These are phyloP conservation scores for Sporisorium reilianum DNA, from an alignment of 1,284 basidiomycete genomes.

Conservation along the genomic window DNA sequence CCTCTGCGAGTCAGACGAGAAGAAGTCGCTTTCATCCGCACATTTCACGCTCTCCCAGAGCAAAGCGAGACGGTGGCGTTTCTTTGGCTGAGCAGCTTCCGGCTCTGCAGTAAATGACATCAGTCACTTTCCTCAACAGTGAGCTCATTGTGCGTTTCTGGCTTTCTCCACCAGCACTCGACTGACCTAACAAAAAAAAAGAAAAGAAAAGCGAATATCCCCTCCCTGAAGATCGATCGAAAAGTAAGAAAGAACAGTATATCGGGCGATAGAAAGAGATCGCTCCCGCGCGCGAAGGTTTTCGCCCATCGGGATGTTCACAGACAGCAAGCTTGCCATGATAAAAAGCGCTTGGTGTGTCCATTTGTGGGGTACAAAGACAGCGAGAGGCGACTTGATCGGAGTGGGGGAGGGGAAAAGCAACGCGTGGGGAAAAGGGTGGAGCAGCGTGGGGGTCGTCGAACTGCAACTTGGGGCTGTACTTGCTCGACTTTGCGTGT, in stretches of 20 bases:
- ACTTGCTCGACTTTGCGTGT: too few species aligned
- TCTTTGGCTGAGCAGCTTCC: background rate
- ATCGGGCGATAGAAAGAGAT: too few species aligned
- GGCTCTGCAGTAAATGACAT: background rate
- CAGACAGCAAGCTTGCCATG: too few species aligned
- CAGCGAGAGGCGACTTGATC: constrained; percentile 12
- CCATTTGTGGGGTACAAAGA: background rate
- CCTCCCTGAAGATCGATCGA: too few species aligned
- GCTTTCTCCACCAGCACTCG: background rate
- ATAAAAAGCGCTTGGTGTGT: too few species aligned
- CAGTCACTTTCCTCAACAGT: background rate
- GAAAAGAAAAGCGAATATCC: too few species aligned
- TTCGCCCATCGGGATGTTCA: too few species aligned
- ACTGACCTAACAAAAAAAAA: too few species aligned
- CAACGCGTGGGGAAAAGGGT: constrained; percentile 10
- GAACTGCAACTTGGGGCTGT: background rate
- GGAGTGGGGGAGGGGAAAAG: constrained; percentile 27
- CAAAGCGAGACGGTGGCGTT: background rate
- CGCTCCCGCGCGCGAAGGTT: too few species aligned
- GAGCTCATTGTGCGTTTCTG: constrained; percentile 40
- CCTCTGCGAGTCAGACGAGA: constrained; percentile 12
- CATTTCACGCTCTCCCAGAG: constrained; percentile 12
- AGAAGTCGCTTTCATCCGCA: constrained; percentile 1
- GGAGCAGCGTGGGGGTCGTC: constrained; percentile 4
- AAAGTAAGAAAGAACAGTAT: too few species aligned